Evolutionary conservation across 768 basidiomycete species (phyloP), one percentile per base, ranked within the genome.

Genomic region (Psilocybe sp.): DNA sequence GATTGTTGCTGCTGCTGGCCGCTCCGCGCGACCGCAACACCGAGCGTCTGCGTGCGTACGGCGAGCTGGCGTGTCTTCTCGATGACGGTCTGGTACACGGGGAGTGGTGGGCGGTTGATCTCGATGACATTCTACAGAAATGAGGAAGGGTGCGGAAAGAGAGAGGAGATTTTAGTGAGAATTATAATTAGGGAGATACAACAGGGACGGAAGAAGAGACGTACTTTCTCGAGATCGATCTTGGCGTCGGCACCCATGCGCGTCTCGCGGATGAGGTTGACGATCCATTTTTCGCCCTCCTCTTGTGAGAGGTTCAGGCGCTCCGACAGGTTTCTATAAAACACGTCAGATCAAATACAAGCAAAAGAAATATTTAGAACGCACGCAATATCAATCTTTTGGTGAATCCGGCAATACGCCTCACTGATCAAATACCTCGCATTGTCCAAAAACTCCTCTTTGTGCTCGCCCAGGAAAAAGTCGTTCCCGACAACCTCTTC

Each of bases 231-330:
- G 20, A 98, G 77, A 67, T 98, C 96, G 52, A 98, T 98, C 74
- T 96, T 97, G 45, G 96, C 96, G 59, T 98, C 96, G 1, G 91
- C 87, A 12, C 92, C 92, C 88, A 96, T 92, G 40, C 93, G 82
- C 5, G 95, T 96, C 69, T 98, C 97, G 32, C 97, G 85, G 61
- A 98, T 97, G 53, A 98, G 87, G 74, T 98, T 98, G 61, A 98
- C 97, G 54, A 98, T 96, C 96, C 96, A 99, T 62, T 96, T 96
- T 66, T 99, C 97, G 44, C 96, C 97, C 64, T 98, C 97, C 56
- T 93, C 93, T 37, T 78, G 82, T n/a, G 89, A 86, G 42, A 98
- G 79, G 67, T 98, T 98, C 12, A 98, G 78, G 8, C 96, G 85
- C 61, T 92, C 87, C 8, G 95, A 97, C 11, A 98, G 81, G 62